A percentile compares a stretch with the other conserved stretches of the same genome.
These are phyloP conservation scores for Leishmania martiniquensis DNA, from an alignment of 208 protist species.

Conservation along the genomic window DNA sequence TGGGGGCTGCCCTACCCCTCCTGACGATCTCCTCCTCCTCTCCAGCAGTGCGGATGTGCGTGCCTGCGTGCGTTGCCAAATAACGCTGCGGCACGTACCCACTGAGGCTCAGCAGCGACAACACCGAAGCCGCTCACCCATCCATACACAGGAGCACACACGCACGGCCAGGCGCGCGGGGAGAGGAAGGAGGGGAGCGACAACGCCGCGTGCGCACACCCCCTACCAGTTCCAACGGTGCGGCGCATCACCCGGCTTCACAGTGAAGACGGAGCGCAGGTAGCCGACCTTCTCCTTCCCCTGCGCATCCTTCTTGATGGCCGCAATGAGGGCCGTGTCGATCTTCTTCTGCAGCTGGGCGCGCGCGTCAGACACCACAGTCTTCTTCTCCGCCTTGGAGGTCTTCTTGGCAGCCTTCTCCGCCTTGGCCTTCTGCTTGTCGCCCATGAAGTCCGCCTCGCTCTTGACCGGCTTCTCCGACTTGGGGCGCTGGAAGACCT, in stretches of 20 bases:
- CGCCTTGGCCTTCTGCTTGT: conserved; percentile 73
- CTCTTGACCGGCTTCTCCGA: conserved; percentile 77
- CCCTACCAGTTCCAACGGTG: conserved; percentile 90
- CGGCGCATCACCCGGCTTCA: conserved; percentile 81
- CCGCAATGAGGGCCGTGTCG: conserved; percentile 70
- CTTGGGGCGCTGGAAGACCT: conserved; percentile 75
- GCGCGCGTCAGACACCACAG: conserved; percentile 67
- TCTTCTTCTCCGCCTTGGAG: conserved; percentile 63
- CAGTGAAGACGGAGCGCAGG: conserved; percentile 86
- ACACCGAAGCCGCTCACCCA: too few relatives aligned
- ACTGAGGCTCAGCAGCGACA: too few relatives aligned
- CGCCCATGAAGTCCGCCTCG: conserved; percentile 87
- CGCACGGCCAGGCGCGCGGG: too few relatives aligned
- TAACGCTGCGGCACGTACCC: too few relatives aligned
- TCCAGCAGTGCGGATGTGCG: too few relatives aligned
- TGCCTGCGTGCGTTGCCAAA: too few relatives aligned
- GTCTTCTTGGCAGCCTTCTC: conserved; percentile 81
- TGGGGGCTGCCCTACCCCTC: too few relatives aligned
- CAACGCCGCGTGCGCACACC: neutral
- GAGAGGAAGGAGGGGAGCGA: neutral
- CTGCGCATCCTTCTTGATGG: conserved; percentile 74
- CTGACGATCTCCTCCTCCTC: too few relatives aligned
- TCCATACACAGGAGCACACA: too few relatives aligned
- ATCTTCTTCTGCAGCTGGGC: conserved; percentile 81
- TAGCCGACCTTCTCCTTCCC: conserved; percentile 82